These are phyloP conservation scores for Francoa sonchifolia DNA, from an alignment of 441 rosid genomes.

Conservation along the genomic window DNA sequence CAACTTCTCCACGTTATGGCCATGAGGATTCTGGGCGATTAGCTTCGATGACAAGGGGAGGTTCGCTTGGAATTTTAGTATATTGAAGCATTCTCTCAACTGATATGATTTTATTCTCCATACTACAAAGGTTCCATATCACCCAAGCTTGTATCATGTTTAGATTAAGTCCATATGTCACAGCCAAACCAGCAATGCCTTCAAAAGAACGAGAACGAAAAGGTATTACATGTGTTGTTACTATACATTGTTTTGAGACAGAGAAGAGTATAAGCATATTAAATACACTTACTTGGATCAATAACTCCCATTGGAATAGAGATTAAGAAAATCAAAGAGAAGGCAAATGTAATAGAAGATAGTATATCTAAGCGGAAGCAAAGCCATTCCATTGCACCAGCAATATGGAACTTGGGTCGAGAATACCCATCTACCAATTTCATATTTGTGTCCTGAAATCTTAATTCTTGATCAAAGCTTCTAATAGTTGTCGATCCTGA, in stretches of 20 bases:
- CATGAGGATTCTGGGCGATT: constrained; percentile 57
- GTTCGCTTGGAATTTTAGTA: constrained; percentile 64
- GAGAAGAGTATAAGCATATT: neutral
- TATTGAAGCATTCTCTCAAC: constrained; percentile 96
- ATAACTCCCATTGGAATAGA: constrained; percentile 92
- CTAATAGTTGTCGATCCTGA: constrained; percentile 91
- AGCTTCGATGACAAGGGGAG: constrained; percentile 54
- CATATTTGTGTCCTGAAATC: constrained; percentile 60
- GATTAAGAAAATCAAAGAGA: constrained; percentile 78
- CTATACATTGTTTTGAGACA: neutral
- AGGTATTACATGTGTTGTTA: neutral
- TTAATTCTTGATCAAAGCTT: constrained; percentile 68
- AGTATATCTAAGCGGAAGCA: constrained; percentile 79
- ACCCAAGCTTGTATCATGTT: constrained; percentile 83
- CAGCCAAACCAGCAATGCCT: constrained; percentile 96
- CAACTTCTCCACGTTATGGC: too few relatives aligned
- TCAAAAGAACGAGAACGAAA: constrained; percentile 4
- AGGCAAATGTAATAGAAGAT: constrained; percentile 89
- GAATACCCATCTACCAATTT: constrained; percentile 65
- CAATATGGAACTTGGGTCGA: constrained; percentile 91
- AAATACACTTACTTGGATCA: constrained; percentile 86
- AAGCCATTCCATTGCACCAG: constrained; percentile 97
- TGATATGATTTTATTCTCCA: constrained; percentile 91
- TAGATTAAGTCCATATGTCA: constrained; percentile 85
- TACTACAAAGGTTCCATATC: constrained; percentile 90